These are phyloP conservation scores for Halophytophthora batemanensis DNA, from an alignment of 352 stramenopile species.

Conservation along the genomic window DNA sequence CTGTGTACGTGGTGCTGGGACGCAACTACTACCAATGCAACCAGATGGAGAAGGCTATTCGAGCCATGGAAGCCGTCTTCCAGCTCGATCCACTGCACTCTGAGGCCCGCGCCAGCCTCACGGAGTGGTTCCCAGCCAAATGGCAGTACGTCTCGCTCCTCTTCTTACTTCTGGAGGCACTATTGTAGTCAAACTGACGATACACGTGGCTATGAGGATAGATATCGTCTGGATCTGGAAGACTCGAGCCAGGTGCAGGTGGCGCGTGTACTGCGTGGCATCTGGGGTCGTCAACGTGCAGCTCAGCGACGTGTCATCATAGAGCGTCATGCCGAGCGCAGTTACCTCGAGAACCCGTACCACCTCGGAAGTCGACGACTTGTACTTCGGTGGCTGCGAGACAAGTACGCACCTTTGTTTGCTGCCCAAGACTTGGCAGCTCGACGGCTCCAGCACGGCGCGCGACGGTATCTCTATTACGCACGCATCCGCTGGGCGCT, in stretches of 20 bases:
- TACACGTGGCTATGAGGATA: constrained; percentile 9
- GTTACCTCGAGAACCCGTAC: constrained; percentile 41
- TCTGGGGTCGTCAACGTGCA: constrained; percentile 45
- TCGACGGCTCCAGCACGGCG: constrained; percentile 40
- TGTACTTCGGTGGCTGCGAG: constrained; percentile 28
- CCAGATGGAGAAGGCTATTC: constrained; percentile 75
- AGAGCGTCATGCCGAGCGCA: constrained; percentile 20
- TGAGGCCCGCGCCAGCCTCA: constrained; percentile 51
- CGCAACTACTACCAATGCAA: constrained; percentile 71
- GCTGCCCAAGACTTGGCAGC: constrained; percentile 53
- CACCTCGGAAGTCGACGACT: constrained; percentile 32
- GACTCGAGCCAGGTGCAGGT: constrained; percentile 69
- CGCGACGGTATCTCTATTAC: constrained; percentile 38
- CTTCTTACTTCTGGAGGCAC: neutral
- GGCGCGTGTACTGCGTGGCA: constrained; percentile 49
- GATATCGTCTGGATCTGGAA: constrained; percentile 60
- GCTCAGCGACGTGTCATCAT: constrained; percentile 13
- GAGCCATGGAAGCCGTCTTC: constrained; percentile 65
- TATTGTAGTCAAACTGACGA: neutral
- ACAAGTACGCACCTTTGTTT: constrained; percentile 56
- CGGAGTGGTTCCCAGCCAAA: constrained; percentile 64
- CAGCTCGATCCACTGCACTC: constrained; percentile 49
- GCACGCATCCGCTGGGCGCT: constrained; percentile 44
- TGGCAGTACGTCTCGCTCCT: constrained; percentile 48
- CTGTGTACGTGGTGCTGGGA: constrained; percentile 55